Evolutionary conservation across 352 stramenopile species (phyloP).

Genomic region (Phytophthora constricta): DNA sequence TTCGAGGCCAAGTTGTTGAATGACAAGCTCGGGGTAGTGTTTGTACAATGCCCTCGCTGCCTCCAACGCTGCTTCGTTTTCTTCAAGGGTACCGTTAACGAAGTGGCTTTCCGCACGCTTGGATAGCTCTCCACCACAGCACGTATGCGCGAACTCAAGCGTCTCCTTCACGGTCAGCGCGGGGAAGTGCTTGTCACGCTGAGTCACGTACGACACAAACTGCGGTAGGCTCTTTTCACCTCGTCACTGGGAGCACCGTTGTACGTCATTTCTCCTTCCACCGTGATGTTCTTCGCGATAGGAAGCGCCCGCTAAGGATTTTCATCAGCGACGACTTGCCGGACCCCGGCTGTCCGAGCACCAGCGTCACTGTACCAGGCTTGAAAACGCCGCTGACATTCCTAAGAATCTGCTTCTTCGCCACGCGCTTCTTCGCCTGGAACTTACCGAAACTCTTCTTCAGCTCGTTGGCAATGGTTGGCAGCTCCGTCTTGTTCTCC

Average conservation of each 20-base stretch:
- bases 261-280: neutral
- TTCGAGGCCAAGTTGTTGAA: neutral
- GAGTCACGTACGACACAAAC: neutral
- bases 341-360: neutral
- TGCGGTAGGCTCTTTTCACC: neutral
- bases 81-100: neutral
- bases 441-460: neutral
- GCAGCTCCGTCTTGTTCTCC: neutral
- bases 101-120: neutral
- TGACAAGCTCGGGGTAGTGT: neutral
- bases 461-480: neutral
- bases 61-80: neutral
- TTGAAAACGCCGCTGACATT: neutral
- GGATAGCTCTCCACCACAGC: neutral
- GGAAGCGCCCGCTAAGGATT: neutral
- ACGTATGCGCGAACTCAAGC: neutral
- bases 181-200: neutral
- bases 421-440: neutral
- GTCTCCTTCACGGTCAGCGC: neutral
- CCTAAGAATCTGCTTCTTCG: neutral
- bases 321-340: neutral
- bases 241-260: neutral
- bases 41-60: neutral
- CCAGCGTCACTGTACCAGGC: neutral
- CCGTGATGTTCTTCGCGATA: neutral